phyloP scores from a whole-genome alignment of 441 rosid genomes.

The Erodium trifolium region DNA sequence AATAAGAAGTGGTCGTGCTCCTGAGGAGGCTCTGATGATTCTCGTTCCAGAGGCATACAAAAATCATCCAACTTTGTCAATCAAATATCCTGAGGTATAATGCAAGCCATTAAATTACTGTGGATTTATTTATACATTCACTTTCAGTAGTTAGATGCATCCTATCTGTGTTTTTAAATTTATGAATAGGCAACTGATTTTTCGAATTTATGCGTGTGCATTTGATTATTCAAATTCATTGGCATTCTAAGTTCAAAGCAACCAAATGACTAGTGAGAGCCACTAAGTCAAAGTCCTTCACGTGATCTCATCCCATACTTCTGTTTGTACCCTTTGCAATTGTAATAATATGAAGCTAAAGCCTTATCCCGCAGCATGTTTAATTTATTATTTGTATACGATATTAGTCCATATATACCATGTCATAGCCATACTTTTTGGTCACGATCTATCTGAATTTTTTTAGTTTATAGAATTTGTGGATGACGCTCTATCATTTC shows the following conservation, averaged over 20 bases:
- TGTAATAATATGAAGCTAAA: background rate
- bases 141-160: background rate
- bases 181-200: background rate
- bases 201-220: background rate
- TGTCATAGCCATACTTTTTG: background rate
- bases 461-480: conserved; percentile 4
- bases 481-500: conserved; percentile 16
- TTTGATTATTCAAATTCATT: background rate
- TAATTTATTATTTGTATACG: background rate
- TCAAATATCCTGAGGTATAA: conserved; percentile 82
- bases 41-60: conserved; percentile 99
- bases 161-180: background rate
- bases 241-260: background rate
- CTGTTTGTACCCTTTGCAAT: background rate
- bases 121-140: background rate
- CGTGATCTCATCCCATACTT: background rate
- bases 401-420: background rate
- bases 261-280: background rate
- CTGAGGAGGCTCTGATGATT: conserved; percentile 96
- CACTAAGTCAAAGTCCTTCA: background rate
- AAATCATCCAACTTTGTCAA: conserved; percentile 79
- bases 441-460: conserved; percentile 7
- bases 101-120: background rate
- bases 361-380: background rate
- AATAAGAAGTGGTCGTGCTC: conserved; percentile 83